Base-by-base conservation (phyloP, 305 asterid species). In the Fraxinus dipetala region DNA sequence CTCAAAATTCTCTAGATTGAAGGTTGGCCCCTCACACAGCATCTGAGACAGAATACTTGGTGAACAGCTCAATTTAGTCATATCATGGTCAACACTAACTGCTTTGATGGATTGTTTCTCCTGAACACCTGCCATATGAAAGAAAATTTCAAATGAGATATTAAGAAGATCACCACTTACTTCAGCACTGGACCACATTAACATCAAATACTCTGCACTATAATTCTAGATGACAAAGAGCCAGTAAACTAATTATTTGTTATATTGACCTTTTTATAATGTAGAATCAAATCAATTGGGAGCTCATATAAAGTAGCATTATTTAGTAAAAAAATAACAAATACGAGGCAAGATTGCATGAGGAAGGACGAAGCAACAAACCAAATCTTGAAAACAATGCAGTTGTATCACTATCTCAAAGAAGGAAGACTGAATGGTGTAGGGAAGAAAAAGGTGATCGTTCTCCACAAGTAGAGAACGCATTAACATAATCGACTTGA, bases 41-140 rank as follows among this genome's bases (percentile, higher is more conserved):
- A 81, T 77, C 65, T 77, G 88, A 73, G 87, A 80, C 82, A 78
- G 78, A 56, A 80, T 22, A 67, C 84, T 79, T 35, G 87, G 85
- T 30, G 90, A 89, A 16, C 82, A 83, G 79, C 87, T 75, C 77
- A 82, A 65, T 75, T 73, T 74, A 79, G 78, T 78, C 78, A 32
- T 38, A 26, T 86, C 87, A 74, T 80, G 85, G 48, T 87, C 89
- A 75, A 72, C 77, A 59, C 70, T 61, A 22, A 78, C 84, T 51
- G 82, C 80, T 76, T 85, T 84, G 79, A 22, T 16, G 73, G 78
- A 77, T 22, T 72, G 84, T 65, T 89, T 89, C 83, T 87, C 90
- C 88, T 83, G 89, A 24, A 84, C 75, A 63, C 89, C 92, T 89
- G 92, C 69, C 48, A 81, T 35, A 81, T 43, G n/a, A 65, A 82